Percentiles rank a stretch among this genome's conserved stretches.
phyloP scores from a whole-genome alignment of 176 grass and related monocot genomes.

The Triticum urartu region DNA sequence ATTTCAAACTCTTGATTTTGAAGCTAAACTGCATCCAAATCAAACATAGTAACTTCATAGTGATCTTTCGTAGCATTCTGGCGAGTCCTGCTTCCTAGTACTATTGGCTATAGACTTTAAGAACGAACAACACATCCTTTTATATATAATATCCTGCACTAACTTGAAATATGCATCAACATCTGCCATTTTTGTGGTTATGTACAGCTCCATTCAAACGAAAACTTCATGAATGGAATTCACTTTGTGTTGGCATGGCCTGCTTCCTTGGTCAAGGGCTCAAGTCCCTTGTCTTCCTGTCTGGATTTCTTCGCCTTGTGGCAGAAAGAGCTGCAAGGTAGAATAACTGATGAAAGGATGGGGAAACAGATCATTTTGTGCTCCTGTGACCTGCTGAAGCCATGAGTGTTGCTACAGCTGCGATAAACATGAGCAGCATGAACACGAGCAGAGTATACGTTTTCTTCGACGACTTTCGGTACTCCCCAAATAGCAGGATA shows the following conservation, averaged over 20 bases:
- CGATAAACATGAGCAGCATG: conserved; percentile 87
- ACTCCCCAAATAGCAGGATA: conserved; percentile 71
- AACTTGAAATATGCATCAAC: neutral
- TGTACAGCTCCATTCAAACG: conserved; percentile 27
- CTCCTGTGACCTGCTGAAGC: conserved; percentile 90
- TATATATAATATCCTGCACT: neutral
- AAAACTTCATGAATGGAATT: conserved; percentile 21
- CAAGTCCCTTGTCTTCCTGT: neutral
- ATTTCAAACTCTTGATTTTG: neutral
- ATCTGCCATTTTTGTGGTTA: neutral
- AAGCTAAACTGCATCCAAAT: neutral
- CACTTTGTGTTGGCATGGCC: neutral
- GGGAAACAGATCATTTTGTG: conserved; percentile 28
- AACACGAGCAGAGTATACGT: conserved; percentile 65
- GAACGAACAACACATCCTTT: neutral
- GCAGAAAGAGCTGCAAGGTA: conserved; percentile 11
- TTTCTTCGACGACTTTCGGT: conserved; percentile 57
- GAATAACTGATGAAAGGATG: neutral
- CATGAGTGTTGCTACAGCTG: conserved; percentile 74
- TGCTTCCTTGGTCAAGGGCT: neutral
- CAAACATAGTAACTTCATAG: neutral
- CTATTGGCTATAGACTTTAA: too few species aligned
- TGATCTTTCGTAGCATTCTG: neutral
- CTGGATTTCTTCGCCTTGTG: conserved; percentile 15
- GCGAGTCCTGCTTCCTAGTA: too few species aligned